phyloP scores from a whole-genome alignment of 495 filamentous ascomycete genomes.

The Glonium stellatum region DNA sequence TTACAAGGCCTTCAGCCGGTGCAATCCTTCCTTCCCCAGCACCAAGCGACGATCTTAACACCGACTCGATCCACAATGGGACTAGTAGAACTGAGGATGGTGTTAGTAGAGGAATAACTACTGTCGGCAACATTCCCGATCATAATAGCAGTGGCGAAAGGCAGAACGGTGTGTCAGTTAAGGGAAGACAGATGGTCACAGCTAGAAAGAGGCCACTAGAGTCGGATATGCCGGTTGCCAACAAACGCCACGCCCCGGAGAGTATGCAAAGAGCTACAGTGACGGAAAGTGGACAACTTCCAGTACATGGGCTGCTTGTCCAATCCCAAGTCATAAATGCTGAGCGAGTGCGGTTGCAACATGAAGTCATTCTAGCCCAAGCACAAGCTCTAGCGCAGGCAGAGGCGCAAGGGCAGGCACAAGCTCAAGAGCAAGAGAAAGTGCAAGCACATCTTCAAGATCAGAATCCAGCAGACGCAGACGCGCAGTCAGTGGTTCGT shows the following conservation, averaged over 20 bases:
- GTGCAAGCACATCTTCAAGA: not conserved
- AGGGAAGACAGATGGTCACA: not conserved
- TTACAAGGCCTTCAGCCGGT: conserved; percentile 2
- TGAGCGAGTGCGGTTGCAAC: no score
- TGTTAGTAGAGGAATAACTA: not conserved
- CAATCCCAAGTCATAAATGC: no score
- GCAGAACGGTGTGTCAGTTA: not conserved
- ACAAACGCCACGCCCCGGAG: no score
- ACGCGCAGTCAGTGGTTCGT: not conserved
- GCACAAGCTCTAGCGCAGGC: no score
- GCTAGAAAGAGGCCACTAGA: not conserved
- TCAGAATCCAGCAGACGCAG: not conserved
- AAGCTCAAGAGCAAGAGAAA: not conserved
- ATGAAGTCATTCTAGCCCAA: no score
- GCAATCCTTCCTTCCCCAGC: conserved; percentile 21
- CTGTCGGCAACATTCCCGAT: not conserved
- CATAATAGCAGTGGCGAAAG: not conserved
- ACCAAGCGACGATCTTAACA: conserved; percentile 16
- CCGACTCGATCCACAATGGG: not conserved
- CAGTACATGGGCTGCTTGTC: no score
- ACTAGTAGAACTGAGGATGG: not conserved
- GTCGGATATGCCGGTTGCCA: not conserved
- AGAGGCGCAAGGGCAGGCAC: not conserved
- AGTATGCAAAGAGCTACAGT: no score
- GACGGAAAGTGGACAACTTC: no score